A percentile compares a stretch with the other conserved stretches of the same genome.
phyloP scores from a whole-genome alignment of 176 grass and related monocot genomes.

The Poa pratensis region DNA sequence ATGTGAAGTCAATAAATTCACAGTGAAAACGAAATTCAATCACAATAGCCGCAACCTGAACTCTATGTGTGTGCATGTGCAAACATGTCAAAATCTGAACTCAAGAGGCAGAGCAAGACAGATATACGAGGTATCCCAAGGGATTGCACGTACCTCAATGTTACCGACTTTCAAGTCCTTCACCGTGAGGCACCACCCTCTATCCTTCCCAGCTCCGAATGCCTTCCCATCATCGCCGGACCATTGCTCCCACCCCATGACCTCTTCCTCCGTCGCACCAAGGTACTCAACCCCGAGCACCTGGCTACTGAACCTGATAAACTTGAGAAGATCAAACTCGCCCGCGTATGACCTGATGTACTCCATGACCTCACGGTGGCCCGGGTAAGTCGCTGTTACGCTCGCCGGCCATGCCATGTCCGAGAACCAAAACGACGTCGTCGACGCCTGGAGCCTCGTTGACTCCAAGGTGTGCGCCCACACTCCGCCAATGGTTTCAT shows the following conservation, averaged over 20 bases:
- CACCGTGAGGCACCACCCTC: constrained; percentile 66
- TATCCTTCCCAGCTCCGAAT: constrained; percentile 47
- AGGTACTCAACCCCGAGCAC: constrained; percentile 77
- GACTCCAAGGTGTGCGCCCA: constrained; percentile 75
- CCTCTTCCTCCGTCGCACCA: constrained; percentile 62
- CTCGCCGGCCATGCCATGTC: constrained; percentile 71
- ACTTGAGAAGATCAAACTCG: constrained; percentile 60
- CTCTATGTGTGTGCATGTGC: too few relatives aligned
- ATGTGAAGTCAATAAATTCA: too few relatives aligned
- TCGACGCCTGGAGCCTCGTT: constrained; percentile 72
- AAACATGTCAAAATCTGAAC: too few relatives aligned
- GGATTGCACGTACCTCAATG: constrained; percentile 49
- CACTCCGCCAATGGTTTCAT: constrained; percentile 63
- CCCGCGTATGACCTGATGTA: constrained; percentile 67
- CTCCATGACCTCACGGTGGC: constrained; percentile 70
- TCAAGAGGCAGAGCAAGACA: too few relatives aligned
- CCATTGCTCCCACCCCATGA: constrained; percentile 70
- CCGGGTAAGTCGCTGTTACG: constrained; percentile 52
- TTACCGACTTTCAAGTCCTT: constrained; percentile 53
- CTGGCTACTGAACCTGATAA: constrained; percentile 71
- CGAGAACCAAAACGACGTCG: constrained; percentile 56
- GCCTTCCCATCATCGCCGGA: constrained; percentile 71
- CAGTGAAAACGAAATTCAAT: too few relatives aligned
- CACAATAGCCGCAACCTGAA: too few relatives aligned
- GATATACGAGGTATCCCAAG: constrained; percentile 2